A percentile compares a stretch with the other conserved stretches of the same genome.
Conservation (phyloP, 2,329 filamentous ascomycete genomes). For the Trichoderma asperellum region DNA sequence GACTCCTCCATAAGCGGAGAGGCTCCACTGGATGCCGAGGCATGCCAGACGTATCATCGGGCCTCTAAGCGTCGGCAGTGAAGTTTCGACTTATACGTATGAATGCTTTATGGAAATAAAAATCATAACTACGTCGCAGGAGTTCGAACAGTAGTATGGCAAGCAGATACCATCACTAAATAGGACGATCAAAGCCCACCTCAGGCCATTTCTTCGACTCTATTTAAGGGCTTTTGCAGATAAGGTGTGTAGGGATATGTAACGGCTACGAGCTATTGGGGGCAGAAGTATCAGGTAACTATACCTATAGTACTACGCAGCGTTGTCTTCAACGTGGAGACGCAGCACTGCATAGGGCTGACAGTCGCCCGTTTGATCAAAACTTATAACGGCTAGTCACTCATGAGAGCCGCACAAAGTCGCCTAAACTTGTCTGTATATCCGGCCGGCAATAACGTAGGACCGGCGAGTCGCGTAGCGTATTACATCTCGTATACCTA, state of each 20-base stretch:
- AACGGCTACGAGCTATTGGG: neutral
- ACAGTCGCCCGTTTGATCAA: slow-evolving; percentile 1
- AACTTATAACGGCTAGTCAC: neutral
- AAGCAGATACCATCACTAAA: neutral
- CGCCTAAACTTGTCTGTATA: neutral
- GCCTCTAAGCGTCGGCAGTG: neutral
- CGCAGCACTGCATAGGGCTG: slow-evolving; percentile 26
- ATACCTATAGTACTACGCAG: neutral
- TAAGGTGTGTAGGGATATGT: neutral
- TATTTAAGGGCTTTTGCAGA: neutral
- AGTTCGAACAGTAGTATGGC: neutral
- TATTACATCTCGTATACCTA: neutral
- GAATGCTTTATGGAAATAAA: neutral
- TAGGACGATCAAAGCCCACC: neutral
- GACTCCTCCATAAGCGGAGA: neutral
- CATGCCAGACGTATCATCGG: neutral
- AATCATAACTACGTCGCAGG: neutral
- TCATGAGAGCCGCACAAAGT: slow-evolving; percentile 9
- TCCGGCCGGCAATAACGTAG: no score
- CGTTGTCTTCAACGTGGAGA: slow-evolving; percentile 5
- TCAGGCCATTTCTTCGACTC: neutral
- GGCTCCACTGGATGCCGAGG: neutral
- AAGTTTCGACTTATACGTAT: neutral
- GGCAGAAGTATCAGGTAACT: neutral
- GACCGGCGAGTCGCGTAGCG: neutral